Conservation (phyloP, 1,284 basidiomycete species). For the Tranzscheliella williamsii region DNA sequence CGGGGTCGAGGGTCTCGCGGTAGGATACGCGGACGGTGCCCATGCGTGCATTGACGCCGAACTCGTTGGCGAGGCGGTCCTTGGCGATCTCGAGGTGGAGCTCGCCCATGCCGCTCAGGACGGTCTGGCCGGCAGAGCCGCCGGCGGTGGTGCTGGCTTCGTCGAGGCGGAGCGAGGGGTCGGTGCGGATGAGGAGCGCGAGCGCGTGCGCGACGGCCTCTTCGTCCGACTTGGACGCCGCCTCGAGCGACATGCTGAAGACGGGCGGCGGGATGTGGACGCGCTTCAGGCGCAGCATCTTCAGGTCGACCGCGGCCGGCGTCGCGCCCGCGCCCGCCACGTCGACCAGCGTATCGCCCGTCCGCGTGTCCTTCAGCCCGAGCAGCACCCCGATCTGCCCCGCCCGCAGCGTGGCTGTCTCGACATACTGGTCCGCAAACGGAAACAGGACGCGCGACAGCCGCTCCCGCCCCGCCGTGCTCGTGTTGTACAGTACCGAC, state of each 20-base stretch:
- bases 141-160: slow-evolving; percentile 16
- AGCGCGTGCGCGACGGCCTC: slow-evolving; percentile 76
- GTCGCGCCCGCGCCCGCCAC: slow-evolving; percentile 4
- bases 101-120: slow-evolving; percentile 80
- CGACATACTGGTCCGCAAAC: slow-evolving; percentile 77
- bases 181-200: slow-evolving; percentile 75
- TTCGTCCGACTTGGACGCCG: slow-evolving; percentile 65
- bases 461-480: slow-evolving; percentile 72
- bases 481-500: slow-evolving; percentile 73
- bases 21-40: slow-evolving; percentile 78
- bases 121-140: slow-evolving; percentile 72
- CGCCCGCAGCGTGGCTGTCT: slow-evolving; percentile 78
- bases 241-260: slow-evolving; percentile 63
- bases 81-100: slow-evolving; percentile 86
- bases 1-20: slow-evolving; percentile 70
- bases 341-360: slow-evolving; percentile 76
- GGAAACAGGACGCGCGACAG: slow-evolving; percentile 77
- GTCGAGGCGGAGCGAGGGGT: slow-evolving; percentile 75
- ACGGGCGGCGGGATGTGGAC: slow-evolving; percentile 82
- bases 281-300: slow-evolving; percentile 66
- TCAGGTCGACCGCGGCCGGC: neutral
- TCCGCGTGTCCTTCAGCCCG: slow-evolving; percentile 78
- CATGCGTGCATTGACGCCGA: slow-evolving; percentile 76
- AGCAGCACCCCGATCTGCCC: slow-evolving; percentile 83
- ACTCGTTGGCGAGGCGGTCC: slow-evolving; percentile 76